Base-by-base conservation (phyloP, 2,329 filamentous ascomycete species). In the Aspergillus sp. region DNA sequence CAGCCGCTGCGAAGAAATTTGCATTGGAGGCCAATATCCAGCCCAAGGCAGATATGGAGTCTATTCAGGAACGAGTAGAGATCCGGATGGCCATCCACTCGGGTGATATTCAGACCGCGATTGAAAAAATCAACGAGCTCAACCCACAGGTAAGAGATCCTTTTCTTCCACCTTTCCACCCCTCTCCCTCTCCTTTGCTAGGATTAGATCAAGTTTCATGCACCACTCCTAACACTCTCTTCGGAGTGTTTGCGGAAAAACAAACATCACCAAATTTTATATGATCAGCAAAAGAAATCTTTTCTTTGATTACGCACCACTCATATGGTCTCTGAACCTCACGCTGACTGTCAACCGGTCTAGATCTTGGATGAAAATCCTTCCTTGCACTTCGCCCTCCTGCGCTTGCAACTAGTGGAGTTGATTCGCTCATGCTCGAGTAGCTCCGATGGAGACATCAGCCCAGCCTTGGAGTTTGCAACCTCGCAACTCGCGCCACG, bases 201-300 rank as follows among this genome's bases (percentile, higher is more conserved):
- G 94, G 94, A 99, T 99, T 96, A 96, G 80, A 89, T 81, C 82
- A 81, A 62, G 88, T 81, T 92, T 96, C 93, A 99, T 99, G 94
- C 94, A 99, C 94, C 94, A 99, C 94, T 91, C 94, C 91, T 94
- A 97, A 64, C 60, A 84, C 34, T 81, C 81, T 82, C 85, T 86
- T 83, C 80, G 80, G 84, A 85, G 86, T 19, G 84, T 76, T 84
- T 94, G 94, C 95, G 95, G 93, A 97, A 78, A 84, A 82, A 77
- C 78, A 79, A 77, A 76, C 76, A 77, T 84, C 86, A 88, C 89
- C 86, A 89, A 85, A 89, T 85, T 83, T 89, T 84, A 88, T 87
- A 91, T 94, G 90, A 95, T 80, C 81, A 77, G 73, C 62, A 65
- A 64, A 56, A 47, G 49, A 47, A 53, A 47, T 60, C 40, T 49